Conservation (phyloP, 345 rosid genomes). For the Moringa oleifera region DNA sequence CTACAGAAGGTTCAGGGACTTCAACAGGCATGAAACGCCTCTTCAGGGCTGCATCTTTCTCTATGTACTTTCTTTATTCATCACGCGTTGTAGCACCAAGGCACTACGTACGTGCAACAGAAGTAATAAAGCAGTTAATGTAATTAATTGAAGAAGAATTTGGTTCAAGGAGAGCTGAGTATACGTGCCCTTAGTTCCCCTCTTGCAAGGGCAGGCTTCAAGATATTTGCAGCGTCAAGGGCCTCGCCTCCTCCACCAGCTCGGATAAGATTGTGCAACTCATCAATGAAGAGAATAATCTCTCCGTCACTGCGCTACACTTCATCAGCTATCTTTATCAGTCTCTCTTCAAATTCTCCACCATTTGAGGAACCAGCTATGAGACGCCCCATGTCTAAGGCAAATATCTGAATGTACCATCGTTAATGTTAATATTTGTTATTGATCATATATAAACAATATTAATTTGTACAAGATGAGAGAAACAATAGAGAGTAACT, state of each 20-base stretch:
- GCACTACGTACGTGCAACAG: conserved; percentile 16
- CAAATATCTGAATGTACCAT: conserved; percentile 8
- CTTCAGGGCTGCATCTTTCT: conserved; percentile 25
- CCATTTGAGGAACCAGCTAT: conserved; percentile 18
- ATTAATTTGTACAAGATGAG: no score
- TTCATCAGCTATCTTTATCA: conserved; percentile 19
- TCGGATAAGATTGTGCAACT: conserved; percentile 26
- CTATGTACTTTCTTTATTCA: conserved; percentile 22
- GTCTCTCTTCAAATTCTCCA: conserved; percentile 27
- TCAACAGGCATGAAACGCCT: conserved; percentile 20
- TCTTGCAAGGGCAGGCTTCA: conserved; percentile 32
- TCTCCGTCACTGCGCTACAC: conserved; percentile 14
- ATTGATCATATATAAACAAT: no score
- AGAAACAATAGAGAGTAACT: no score
- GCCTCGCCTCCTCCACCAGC: conserved; percentile 14
- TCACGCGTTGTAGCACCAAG: conserved; percentile 27
- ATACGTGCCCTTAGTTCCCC: conserved; percentile 20
- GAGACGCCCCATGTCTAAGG: conserved; percentile 25
- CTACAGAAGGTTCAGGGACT: conserved; percentile 23
- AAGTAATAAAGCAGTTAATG: background rate
- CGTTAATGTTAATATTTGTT: background rate
- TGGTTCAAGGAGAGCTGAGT: background rate
- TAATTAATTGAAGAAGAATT: background rate
- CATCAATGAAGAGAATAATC: conserved; percentile 34
- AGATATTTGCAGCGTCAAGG: conserved; percentile 32